Evolutionary conservation across 352 stramenopile species (phyloP), one percentile per base, ranked within the genome.

Genomic region (Blastocystis sp.): DNA sequence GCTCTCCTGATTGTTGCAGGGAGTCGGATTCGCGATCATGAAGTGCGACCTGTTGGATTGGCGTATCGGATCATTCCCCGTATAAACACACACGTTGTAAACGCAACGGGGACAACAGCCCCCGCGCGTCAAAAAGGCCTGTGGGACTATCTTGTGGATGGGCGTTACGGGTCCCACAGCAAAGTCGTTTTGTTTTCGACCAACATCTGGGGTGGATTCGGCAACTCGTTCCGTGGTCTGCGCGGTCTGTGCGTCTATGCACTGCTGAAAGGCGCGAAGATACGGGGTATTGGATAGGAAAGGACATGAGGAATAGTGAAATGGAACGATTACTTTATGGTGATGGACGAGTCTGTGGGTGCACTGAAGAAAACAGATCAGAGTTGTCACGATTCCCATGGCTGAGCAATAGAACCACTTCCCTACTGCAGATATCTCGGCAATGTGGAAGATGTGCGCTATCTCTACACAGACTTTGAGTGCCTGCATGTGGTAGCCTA

Each of bases 171-270:
- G 28, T 34, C 28, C 28, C 28, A 34, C 28, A 34, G 28, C 28
- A 34, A 34, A 34, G 28, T 66, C 52, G 41, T 81, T n/a, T 52
- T 53, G 21, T 81, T 66, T 21, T 45, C n/a, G 14, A 21, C 43
- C 4, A 81, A 81, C 43, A 7, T 23, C 7, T 81, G 71, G 71
- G 71, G 52, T 66, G 71, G 71, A 2, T 81, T 81, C 43, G 28
- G 40, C 17, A 81, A 81, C 52, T 34, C 17, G 5, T 81, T 81
- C 43, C 38, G 52, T n/a, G 59, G 40, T 14, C 48, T 81, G 48
- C 71, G 71, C 34, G 28, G 43, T 34, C 0, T 65, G 28, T 45
- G 17, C 17, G 28, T 81, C 2, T 81, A 48, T 19, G 48, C 71
- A 19, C n/a, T 81, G 23, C 23, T 81, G 1, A 64, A 64, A 10